Evolutionary conservation across 805 yeast species (phyloP).

Genomic region (Cyberlindnera maclurae): DNA sequence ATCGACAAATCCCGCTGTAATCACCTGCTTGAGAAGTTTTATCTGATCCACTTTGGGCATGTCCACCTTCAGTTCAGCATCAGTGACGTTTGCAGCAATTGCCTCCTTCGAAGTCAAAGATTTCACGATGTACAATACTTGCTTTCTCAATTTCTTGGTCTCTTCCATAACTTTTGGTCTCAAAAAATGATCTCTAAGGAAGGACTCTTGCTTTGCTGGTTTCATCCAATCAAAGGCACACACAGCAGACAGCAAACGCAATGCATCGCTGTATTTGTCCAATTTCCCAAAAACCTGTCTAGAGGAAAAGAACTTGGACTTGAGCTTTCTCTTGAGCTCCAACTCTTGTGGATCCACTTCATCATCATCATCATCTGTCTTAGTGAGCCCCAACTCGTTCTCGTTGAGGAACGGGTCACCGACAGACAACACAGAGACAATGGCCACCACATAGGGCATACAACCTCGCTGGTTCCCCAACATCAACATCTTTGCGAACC

Average conservation of each 20-base stretch:
- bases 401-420: slow-evolving; percentile 85
- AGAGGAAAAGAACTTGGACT: slow-evolving; percentile 50
- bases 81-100: slow-evolving; percentile 41
- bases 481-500: slow-evolving; percentile 84
- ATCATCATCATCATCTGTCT: slow-evolving; percentile 18
- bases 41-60: slow-evolving; percentile 68
- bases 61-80: slow-evolving; percentile 43
- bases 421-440: slow-evolving; percentile 87
- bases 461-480: slow-evolving; percentile 85
- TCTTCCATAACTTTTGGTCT: slow-evolving; percentile 83
- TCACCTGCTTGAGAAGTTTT: slow-evolving; percentile 80
- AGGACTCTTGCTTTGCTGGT: slow-evolving; percentile 34
- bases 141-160: slow-evolving; percentile 71
- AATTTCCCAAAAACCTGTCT: slow-evolving; percentile 55
- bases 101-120: slow-evolving; percentile 53
- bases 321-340: slow-evolving; percentile 31
- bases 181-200: slow-evolving; percentile 56
- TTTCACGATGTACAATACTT: slow-evolving; percentile 68
- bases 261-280: slow-evolving; percentile 69
- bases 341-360: slow-evolving; percentile 30
- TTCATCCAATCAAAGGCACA: slow-evolving; percentile 84
- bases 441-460: slow-evolving; percentile 80
- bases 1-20: slow-evolving; percentile 88
- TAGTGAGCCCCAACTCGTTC: slow-evolving; percentile 53
- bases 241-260: slow-evolving; percentile 69